Evolutionary conservation across 2,329 filamentous ascomycete genomes (phyloP).

Genomic region (Parafenestella ontariensis): DNA sequence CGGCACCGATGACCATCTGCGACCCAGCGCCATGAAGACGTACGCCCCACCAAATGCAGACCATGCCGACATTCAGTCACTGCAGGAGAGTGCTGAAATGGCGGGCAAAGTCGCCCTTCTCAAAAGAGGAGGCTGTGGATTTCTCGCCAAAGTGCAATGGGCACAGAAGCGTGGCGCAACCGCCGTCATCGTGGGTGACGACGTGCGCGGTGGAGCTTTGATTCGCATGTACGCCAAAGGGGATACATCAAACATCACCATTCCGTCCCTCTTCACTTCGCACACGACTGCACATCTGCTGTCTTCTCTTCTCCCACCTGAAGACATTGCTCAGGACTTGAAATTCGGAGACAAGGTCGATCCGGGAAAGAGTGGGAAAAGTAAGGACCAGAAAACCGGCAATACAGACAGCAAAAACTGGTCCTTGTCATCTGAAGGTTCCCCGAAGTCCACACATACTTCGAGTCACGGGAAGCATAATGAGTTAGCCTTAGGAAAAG

Average conservation of each 20-base stretch:
- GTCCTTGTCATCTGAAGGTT: background rate
- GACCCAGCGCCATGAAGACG: constrained; percentile 47
- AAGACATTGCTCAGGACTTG: background rate
- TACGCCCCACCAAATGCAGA: constrained; percentile 42
- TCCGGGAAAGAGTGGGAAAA: background rate
- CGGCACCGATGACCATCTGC: constrained; percentile 85
- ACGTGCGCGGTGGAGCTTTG: constrained; percentile 84
- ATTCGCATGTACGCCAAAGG: constrained; percentile 99
- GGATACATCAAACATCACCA: constrained; percentile 92
- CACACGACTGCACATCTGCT: constrained; percentile 92
- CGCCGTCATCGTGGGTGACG: constrained; percentile 92
- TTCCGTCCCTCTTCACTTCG: constrained; percentile 93
- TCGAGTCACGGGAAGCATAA: background rate
- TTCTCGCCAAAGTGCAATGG: constrained; percentile 97
- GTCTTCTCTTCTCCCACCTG: constrained; percentile 77
- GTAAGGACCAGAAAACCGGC: background rate
- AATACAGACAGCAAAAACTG: constrained; percentile 3
- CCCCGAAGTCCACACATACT: background rate
- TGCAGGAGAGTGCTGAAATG: constrained; percentile 93
- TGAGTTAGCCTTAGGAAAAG: constrained; percentile 11
- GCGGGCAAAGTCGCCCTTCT: constrained; percentile 90
- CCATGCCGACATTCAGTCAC: constrained; percentile 88
- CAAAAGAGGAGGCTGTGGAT: constrained; percentile 92
- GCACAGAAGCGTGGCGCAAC: constrained; percentile 87
- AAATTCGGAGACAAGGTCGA: background rate